Evolutionary conservation across 2,329 filamentous ascomycete species (phyloP), one percentile per base, ranked within the genome.

Genomic region (Acephala macrosclerotiorum): DNA sequence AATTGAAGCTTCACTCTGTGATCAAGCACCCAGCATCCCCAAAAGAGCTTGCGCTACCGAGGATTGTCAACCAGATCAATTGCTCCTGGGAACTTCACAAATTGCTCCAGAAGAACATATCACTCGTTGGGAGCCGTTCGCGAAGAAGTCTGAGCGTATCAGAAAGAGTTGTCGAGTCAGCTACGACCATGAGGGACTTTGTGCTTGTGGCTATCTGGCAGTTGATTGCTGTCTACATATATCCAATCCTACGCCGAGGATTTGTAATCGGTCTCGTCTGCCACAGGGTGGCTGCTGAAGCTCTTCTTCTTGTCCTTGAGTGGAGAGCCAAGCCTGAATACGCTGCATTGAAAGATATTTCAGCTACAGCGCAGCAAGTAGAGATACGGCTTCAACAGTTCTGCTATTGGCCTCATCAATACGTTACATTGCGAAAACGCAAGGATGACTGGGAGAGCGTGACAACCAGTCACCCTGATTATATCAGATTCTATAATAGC

Each of bases 401-500:
- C 76, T 98, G 95, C 79, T 99, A 99, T 78, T 98, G 95, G 94
- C 96, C 96, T 33, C 4, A 33, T 79, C 95, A 99, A 77, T 97
- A 98, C 76, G 85, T 95, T 51, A 98, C 94, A 18, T 80, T 99
- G 56, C 90, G 94, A n/a, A 89, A 92, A 75, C 86, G 94, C 45
- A 96, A 97, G 76, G 89, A 90, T 68, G 93, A 97, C 73, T 98
- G 96, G 95, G 92, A 94, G 65, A 98, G 95, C 77, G 91, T 98
- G 63, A 97, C 94, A 0, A 96, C 91, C 57, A 97, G 91, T 73
- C 95, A 99, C 78, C 93, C 95, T 0, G 96, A 99, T 78, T 99
- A 99, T 77, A 99, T 99, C 71, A 91, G 96, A 18, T 99, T 99
- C 79, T 99, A 98, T 81, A 99, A 99, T 78, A 97, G 94, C 75